These are phyloP conservation scores for Lathyrus aphaca DNA, from an alignment of 306 rosid genomes.

Conservation along the genomic window DNA sequence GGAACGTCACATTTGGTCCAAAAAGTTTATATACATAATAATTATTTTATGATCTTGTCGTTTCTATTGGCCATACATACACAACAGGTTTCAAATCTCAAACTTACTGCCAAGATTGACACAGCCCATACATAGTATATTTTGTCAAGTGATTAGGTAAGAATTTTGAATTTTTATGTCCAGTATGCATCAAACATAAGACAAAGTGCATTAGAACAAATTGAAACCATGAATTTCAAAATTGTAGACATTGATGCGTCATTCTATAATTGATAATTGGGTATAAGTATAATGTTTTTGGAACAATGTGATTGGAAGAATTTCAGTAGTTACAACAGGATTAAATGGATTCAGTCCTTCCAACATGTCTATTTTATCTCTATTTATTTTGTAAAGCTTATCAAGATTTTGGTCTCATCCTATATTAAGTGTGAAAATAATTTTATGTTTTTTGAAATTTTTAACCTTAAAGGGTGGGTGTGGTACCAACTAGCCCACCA, in stretches of 20 bases:
- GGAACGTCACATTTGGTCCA: constrained; percentile 49
- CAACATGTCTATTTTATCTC: no score
- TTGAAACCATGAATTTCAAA: constrained; percentile 17
- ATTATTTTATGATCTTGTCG: constrained; percentile 38
- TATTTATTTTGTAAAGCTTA: no score
- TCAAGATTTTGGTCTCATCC: no score
- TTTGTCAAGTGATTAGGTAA: constrained; percentile 38
- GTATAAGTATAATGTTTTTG: no score
- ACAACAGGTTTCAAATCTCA: constrained; percentile 32
- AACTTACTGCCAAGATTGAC: constrained; percentile 26
- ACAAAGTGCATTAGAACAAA: constrained; percentile 45
- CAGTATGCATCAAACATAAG: constrained; percentile 28
- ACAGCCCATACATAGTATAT: constrained; percentile 5
- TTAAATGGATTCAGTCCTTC: no score
- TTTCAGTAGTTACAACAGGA: no score
- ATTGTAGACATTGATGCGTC: constrained; percentile 29
- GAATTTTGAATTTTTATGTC: constrained; percentile 44
- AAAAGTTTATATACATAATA: neutral
- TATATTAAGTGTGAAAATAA: no score
- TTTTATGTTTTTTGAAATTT: no score
- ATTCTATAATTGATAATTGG: constrained; percentile 11
- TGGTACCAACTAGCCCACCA: no score
- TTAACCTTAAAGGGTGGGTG: no score
- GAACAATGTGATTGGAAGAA: no score
- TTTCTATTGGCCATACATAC: constrained; percentile 36